Base-by-base conservation (phyloP, 169 alveolate species). In the Eimeria acervulina region DNA sequence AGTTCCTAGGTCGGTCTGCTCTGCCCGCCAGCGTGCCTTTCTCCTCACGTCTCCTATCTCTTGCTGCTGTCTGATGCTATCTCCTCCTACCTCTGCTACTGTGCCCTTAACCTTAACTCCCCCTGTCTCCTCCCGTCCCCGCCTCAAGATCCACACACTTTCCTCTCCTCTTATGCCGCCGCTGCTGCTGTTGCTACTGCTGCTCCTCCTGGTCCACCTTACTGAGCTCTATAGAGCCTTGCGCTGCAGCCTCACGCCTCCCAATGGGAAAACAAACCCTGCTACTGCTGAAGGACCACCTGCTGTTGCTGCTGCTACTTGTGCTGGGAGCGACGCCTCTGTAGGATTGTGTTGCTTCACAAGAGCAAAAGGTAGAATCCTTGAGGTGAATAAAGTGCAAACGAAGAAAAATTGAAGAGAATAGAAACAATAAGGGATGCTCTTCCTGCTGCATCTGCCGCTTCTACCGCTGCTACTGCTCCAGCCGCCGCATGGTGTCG, bases 161-260 rank as follows among this genome's bases (percentile, higher is more conserved):
- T n/a, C 33, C 8, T n/a, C 5, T 17, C 15, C 74, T 63, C 15
- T 6, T 17, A 17, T 10, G 74, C 31, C 10, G n/a, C 74, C 15
- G 74, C 74, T 63, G 74, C 74, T 63, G 74, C 74, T 63, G 74
- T 21, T 63, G 74, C 74, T 63, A 21, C 74, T 63, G 74, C 74
- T 63, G 74, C 74, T 63, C 28, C 74, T 63, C 28, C 74, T 63
- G 74, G 36, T 63, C 74, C 5, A 21, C 74, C 74, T 21, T 63
- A 8, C 33, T 63, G 33, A 5, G 8, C 74, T 63, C 15, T 17
- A n/a, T 63, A 8, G 74, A 47, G 55, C 55, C 55, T 7, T 12
- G 12, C 19, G 55, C 12, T 47, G 19, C 12, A 47, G 12, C 55
- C 55, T 47, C 5, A 47, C 55, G 12, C 55, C 55, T 47, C 12